Percentiles rank a stretch among this genome's conserved stretches.
phyloP scores from a whole-genome alignment of 2,329 filamentous ascomycete genomes.

The Talaromyces sp. region DNA sequence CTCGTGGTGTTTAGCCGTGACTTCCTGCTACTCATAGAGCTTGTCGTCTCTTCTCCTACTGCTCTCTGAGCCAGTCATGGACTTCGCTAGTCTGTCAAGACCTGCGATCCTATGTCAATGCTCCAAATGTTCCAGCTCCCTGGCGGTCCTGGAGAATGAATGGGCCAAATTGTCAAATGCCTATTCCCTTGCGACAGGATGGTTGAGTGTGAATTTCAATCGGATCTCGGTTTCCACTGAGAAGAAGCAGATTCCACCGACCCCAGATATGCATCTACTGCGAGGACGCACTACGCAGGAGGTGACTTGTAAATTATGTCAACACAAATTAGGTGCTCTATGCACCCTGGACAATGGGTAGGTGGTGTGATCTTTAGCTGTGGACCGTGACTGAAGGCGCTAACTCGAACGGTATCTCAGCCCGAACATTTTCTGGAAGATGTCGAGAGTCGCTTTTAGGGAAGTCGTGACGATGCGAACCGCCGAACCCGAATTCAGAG shows the following conservation, averaged over 20 bases:
- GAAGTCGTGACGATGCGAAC: conserved; percentile 45
- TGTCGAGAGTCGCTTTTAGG: conserved; percentile 42
- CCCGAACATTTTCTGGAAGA: conserved; percentile 44
- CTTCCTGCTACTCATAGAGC: conserved; percentile 18
- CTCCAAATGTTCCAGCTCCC: conserved; percentile 42
- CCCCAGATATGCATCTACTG: conserved; percentile 38
- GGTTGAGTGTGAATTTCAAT: conserved; percentile 42
- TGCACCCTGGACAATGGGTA: conserved; percentile 41
- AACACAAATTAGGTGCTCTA: conserved; percentile 41
- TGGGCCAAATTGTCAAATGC: conserved; percentile 44
- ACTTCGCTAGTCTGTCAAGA: conserved; percentile 38
- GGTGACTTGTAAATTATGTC: conserved; percentile 41
- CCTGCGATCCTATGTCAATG: conserved; percentile 45
- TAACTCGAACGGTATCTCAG: conserved; percentile 20
- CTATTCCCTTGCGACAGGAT: conserved; percentile 40
- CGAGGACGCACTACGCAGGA: conserved; percentile 42
- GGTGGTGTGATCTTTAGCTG: conserved; percentile 14
- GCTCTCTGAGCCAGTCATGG: conserved; percentile 30
- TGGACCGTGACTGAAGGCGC: neutral
- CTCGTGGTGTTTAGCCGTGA: conserved; percentile 14
- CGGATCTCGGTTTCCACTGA: conserved; percentile 41
- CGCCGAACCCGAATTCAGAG: conserved; percentile 38
- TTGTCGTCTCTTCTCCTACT: conserved; percentile 18
- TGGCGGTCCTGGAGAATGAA: conserved; percentile 45
- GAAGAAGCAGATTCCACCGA: conserved; percentile 40